Evolutionary conservation across 441 rosid genomes (phyloP).

Genomic region (Eruca vesicaria): DNA sequence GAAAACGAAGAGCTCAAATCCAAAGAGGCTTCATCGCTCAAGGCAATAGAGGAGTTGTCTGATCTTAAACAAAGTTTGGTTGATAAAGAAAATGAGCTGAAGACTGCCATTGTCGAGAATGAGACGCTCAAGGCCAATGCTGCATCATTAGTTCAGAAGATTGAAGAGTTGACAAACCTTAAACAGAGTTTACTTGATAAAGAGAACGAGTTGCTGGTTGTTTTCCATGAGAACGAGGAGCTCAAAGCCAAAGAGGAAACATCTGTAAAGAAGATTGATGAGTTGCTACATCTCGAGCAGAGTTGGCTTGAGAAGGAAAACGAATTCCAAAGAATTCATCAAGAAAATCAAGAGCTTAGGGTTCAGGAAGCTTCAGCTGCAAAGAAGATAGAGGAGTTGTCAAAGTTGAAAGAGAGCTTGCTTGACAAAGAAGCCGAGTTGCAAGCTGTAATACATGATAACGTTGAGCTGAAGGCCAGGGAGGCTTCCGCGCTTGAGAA

Average conservation of each 20-base stretch:
- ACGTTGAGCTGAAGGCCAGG: constrained; percentile 57
- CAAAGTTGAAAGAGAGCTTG: constrained; percentile 57
- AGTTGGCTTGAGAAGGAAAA: constrained; percentile 18
- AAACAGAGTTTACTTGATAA: constrained; percentile 47
- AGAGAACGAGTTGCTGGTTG: constrained; percentile 21
- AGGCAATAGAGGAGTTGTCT: constrained; percentile 48
- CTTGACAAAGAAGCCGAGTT: constrained; percentile 67
- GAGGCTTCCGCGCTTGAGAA: constrained; percentile 57
- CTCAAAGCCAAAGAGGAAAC: constrained; percentile 27
- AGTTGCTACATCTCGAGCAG: constrained; percentile 31
- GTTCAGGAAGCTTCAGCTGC: constrained; percentile 37
- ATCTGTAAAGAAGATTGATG: constrained; percentile 28
- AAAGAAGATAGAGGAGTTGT: constrained; percentile 74
- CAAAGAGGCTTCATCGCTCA: constrained; percentile 16
- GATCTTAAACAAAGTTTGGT: constrained; percentile 32
- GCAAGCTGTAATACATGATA: constrained; percentile 62
- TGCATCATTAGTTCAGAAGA: constrained; percentile 51
- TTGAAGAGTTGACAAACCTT: constrained; percentile 68
- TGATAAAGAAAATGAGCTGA: constrained; percentile 54
- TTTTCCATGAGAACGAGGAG: constrained; percentile 38
- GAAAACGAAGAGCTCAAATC: constrained; percentile 28
- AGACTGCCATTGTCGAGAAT: constrained; percentile 23
- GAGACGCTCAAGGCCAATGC: constrained; percentile 39
- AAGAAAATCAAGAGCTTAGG: constrained; percentile 28
- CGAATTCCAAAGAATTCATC: constrained; percentile 6